Evolutionary conservation across 2,329 filamentous ascomycete genomes (phyloP).

Genomic region (Fusarium papillatum): DNA sequence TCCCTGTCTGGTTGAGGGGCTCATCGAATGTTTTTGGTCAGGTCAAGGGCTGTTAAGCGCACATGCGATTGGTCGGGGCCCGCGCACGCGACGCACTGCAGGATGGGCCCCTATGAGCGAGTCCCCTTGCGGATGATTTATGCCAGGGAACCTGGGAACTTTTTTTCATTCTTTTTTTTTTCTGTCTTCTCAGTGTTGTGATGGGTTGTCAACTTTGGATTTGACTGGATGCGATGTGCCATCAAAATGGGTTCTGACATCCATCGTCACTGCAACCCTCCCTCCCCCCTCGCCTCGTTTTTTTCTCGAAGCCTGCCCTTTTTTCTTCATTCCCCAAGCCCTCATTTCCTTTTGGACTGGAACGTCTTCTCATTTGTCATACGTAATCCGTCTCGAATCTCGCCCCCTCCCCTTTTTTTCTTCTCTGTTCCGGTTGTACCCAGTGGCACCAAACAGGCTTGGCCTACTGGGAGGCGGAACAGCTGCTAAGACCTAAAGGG

Average conservation of each 20-base stretch:
- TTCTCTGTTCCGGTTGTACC: conserved; percentile 24
- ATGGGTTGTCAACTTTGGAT: neutral
- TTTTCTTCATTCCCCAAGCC: neutral
- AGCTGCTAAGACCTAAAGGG: conserved; percentile 23
- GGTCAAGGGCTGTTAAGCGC: conserved; percentile 16
- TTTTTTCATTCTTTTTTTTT: conserved; percentile 15
- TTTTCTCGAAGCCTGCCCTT: conserved; percentile 2
- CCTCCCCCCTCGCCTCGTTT: neutral
- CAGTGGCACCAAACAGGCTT: conserved; percentile 21
- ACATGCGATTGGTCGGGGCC: conserved; percentile 25
- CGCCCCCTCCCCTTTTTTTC: conserved; percentile 11
- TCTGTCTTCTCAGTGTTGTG: neutral
- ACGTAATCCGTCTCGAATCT: conserved; percentile 11
- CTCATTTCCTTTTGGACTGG: conserved; percentile 2
- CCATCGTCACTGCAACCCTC: neutral
- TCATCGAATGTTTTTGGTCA: conserved; percentile 37
- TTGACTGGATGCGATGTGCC: neutral
- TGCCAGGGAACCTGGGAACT: conserved; percentile 2
- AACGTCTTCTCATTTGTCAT: conserved; percentile 8
- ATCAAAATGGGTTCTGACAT: neutral
- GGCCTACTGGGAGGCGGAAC: conserved; percentile 20
- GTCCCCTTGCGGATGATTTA: conserved; percentile 5
- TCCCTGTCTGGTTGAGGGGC: conserved; percentile 24
- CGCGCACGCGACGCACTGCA: conserved; percentile 29
- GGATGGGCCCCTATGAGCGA: conserved; percentile 14